Conservation (phyloP, 352 stramenopile genomes). For the Pythium rishiriense region DNA sequence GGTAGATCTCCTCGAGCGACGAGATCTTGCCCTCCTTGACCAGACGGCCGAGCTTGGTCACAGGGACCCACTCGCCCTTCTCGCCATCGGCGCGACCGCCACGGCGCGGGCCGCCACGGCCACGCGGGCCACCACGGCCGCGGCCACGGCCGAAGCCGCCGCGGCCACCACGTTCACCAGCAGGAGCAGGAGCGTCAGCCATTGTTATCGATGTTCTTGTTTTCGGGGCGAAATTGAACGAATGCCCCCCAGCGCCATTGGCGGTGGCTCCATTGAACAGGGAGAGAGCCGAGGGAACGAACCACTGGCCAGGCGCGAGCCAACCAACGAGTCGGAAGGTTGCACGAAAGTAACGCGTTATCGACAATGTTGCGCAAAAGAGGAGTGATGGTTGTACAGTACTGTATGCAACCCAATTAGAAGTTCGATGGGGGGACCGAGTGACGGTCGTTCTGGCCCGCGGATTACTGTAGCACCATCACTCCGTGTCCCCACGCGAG, state of each 20-base stretch:
- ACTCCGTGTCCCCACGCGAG: constrained; percentile 1
- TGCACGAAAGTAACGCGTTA: constrained; percentile 7
- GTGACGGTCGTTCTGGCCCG: constrained; percentile 14
- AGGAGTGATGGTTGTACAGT: background rate
- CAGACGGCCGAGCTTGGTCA: constrained; percentile 99
- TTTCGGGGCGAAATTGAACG: constrained; percentile 83
- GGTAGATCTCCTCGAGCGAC: constrained; percentile 99
- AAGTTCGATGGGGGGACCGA: background rate
- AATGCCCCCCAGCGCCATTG: constrained; percentile 42
- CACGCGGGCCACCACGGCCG: constrained; percentile 76
- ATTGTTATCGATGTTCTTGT: constrained; percentile 66
- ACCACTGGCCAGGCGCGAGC: background rate
- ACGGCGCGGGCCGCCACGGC: constrained; percentile 84
- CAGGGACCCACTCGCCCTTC: constrained; percentile 97
- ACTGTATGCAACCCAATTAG: constrained; percentile 7
- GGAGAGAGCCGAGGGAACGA: background rate
- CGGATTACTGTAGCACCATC: constrained; percentile 9
- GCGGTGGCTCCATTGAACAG: constrained; percentile 7
- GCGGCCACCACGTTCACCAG: constrained; percentile 90
- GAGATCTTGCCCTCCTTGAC: constrained; percentile 99
- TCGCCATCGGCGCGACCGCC: constrained; percentile 89
- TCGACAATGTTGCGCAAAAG: background rate
- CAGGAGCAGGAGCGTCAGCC: constrained; percentile 72
- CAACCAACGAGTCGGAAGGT: constrained; percentile 14
- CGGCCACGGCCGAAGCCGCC: constrained; percentile 93